phyloP scores from a whole-genome alignment of 208 protist species.

The Trypanosoma grayi region DNA sequence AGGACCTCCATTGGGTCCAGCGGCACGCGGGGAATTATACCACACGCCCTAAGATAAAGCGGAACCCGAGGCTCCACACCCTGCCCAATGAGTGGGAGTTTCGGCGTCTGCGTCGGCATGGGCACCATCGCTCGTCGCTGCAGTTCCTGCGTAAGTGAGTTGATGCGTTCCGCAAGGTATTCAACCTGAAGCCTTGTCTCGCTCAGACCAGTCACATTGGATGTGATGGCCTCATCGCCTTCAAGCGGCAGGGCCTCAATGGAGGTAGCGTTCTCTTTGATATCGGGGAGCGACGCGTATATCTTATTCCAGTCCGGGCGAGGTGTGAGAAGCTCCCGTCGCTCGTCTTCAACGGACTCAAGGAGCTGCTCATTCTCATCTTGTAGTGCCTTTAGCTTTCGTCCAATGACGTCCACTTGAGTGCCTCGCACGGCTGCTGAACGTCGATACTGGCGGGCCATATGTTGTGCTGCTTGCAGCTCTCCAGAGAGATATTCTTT shows the following conservation, averaged over 20 bases:
- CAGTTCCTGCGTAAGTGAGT: conserved; percentile 33
- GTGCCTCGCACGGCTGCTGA: conserved; percentile 73
- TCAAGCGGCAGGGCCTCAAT: conserved; percentile 19
- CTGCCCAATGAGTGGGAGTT: conserved; percentile 45
- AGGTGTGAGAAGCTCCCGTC: conserved; percentile 48
- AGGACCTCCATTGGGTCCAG: conserved; percentile 31
- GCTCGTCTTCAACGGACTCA: not conserved
- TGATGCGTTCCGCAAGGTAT: conserved; percentile 62
- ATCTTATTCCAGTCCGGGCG: conserved; percentile 64
- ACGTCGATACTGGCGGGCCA: conserved; percentile 61
- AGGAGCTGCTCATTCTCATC: conserved; percentile 32
- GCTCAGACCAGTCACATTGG: conserved; percentile 36
- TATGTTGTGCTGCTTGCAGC: conserved; percentile 41
- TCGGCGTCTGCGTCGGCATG: not conserved
- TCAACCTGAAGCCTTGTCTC: conserved; percentile 64
- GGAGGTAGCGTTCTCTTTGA: conserved; percentile 18
- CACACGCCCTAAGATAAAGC: conserved; percentile 45
- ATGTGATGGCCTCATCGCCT: conserved; percentile 28
- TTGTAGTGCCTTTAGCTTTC: conserved; percentile 50
- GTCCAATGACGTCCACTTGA: conserved; percentile 71
- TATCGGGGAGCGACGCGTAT: conserved; percentile 35
- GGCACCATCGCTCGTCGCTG: conserved; percentile 10
- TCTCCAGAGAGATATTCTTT: conserved; percentile 67
- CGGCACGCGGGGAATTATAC: conserved; percentile 42
- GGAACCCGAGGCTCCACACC: conserved; percentile 38